Evolutionary conservation across 192 early-diverging fungal species (phyloP).

Genomic region (Coemansia sp.): DNA sequence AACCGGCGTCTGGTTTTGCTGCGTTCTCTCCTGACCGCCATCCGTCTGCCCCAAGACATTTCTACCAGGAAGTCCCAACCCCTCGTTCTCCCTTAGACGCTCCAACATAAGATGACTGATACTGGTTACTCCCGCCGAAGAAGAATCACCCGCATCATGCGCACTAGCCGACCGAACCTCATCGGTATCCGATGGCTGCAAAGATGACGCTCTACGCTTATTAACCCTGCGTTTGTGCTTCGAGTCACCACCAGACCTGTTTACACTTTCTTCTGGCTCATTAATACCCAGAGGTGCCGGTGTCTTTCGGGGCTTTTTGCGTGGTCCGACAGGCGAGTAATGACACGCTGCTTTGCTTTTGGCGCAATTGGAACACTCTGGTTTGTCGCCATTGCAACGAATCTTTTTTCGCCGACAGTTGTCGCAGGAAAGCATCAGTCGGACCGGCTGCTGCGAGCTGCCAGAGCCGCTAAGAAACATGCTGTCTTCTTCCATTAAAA

Average conservation of each 20-base stretch:
- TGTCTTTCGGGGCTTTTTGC: slow-evolving; percentile 42
- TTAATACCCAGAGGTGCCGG: background rate
- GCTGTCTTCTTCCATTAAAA: background rate
- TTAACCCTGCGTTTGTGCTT: slow-evolving; percentile 1
- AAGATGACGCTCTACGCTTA: slow-evolving; percentile 33
- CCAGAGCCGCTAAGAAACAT: background rate
- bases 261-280: background rate
- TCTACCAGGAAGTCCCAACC: slow-evolving; percentile 7
- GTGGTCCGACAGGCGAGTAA: slow-evolving; percentile 49
- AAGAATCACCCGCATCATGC: background rate
- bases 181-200: slow-evolving; percentile 16
- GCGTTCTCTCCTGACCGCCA: background rate
- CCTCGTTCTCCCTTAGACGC: slow-evolving; percentile 11
- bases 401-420: slow-evolving; percentile 39
- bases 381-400: slow-evolving; percentile 44
- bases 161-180: background rate
- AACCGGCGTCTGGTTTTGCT: slow-evolving; percentile 20
- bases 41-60: background rate
- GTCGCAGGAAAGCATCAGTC: slow-evolving; percentile 47
- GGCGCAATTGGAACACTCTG: slow-evolving; percentile 30
- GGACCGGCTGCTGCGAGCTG: background rate
- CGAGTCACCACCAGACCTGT: background rate
- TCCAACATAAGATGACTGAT: slow-evolving; percentile 41
- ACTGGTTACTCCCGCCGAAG: slow-evolving; percentile 13
- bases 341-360: slow-evolving; percentile 18